Evolutionary conservation across 2,329 filamentous ascomycete species (phyloP), one percentile per base, ranked within the genome.

Genomic region (Aspergillus pseudoterreus): DNA sequence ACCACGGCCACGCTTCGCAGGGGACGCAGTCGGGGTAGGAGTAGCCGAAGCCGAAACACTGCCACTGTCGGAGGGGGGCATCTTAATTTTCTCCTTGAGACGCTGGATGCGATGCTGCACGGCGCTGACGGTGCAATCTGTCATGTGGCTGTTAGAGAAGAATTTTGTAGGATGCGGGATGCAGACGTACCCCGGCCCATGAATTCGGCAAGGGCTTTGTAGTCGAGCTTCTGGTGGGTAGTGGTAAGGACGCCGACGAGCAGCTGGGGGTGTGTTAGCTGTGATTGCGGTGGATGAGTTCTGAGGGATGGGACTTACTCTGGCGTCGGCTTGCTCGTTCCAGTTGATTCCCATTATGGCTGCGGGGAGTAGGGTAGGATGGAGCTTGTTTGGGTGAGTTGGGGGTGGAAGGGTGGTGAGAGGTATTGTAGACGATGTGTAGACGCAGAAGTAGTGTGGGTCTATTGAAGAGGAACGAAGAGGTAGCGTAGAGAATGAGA

Each of bases 291-390:
- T 17, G 33, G 22, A 4, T n/a, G 5, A 10, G 21, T n/a, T 43
- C 8, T 22, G n/a, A 32, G 32, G 15, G 15, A 11, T 6, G 2
- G 22, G 41, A 48, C 54, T 50, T 59, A 68, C 66, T 56, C 57
- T 64, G n/a, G 63, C 63, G 24, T 68, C 65, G 0, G 57, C 48
- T n/a, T 63, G 39, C 0, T 58, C 50, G 6, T 60, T 58, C 67
- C 67, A 69, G 0, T 33, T 58, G 27, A 67, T 66, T 6, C 62
- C 57, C 65, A 68, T 69, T 2, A 45, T 62, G 33, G 19, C 2
- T 46, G n/a, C n/a, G 24, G 11, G 17, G n/a, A 6, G 41, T 6
- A 17, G 4, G 21, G 5, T 36, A 5, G 2, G 14, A 9, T 9
- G 32, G 21, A n/a, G 17, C 19, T 24, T 15, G 39, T 12, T 42